Evolutionary conservation across 2,329 filamentous ascomycete genomes (phyloP), one percentile per base, ranked within the genome.

Genomic region (Aureobasidium sp.): DNA sequence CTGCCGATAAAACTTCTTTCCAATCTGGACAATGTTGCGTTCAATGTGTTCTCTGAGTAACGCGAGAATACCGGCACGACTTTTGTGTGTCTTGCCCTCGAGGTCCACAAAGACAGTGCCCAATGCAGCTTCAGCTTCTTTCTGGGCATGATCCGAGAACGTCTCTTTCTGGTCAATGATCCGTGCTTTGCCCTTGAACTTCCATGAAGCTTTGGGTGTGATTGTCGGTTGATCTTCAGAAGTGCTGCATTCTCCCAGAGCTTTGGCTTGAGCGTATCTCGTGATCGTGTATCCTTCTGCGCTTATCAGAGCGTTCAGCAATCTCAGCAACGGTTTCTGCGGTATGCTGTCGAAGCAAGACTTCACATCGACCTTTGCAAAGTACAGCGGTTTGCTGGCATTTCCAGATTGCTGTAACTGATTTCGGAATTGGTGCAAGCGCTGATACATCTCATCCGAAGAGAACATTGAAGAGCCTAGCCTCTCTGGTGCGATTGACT

Each of bases 281-380:
- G 81, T 81, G 52, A 95, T 81, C 7, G 81, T 80, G 70, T 99
- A 99, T 27, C 78, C 76, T 3, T 80, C 74, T 62, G 88, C 65
- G 73, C 83, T 65, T 82, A 84, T 58, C 70, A 86, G 62, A 65
- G 73, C 71, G 45, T 79, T 76, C 65, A 95, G 82, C 30, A 97
- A 77, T 29, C 79, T 72, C 37, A 97, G 70, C 21, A 97, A 78
- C 1, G 85, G 83, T 30, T 82, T 75, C 71, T 97, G 94, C 0
- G 94, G 94, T 48, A 99, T 97, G 0, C 89, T 96, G 73, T 99
- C 94, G 71, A 97, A 99, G 67, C 93, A 96, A 2, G 90, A 86
- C 71, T 90, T 84, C 25, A 99, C 92, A 69, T 99, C 94, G 13
- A 96, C 79, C 72, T 99, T 99, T 64, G 87, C 92, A 74, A 97